Base-by-base conservation (phyloP, 768 basidiomycete genomes). In the Baorangia bicolor region DNA sequence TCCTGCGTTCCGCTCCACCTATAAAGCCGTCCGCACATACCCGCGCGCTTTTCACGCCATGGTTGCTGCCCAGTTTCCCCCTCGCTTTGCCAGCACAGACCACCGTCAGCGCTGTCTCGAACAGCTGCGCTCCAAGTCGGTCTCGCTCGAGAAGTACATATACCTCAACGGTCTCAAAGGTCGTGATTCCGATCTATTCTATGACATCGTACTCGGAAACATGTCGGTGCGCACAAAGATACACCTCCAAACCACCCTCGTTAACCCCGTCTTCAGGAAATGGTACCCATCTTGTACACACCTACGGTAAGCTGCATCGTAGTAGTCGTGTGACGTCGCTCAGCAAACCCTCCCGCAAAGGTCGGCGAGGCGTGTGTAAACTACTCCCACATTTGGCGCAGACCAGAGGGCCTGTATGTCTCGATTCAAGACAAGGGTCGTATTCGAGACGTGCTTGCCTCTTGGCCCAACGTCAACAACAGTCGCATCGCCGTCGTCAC, bases 401-500 rank as follows among this genome's bases (percentile, higher is more conserved):
- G 78, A 20, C 83, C 84, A 10, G 83, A 85, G 60, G 84, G 84
- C 4, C 61, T 81, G 57, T 81, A 82, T 63, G 75, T 92, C 61
- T 82, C 84, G 21, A 83, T 87, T 51, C 74, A 83, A 49, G 82
- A 88, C 71, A 84, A 84, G 65, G 88, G 86, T 11, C 78, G 75
- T 46, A 83, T 90, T 57, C 75, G 79, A 21, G 71, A 83, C 28
- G 75, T 88, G 38, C 75, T 90, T 27, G 69, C 75, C 10, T 72
- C 76, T 27, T 86, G 83, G 81, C 77, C 81, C 23, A 68, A 72
- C 38, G 69, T 68, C 37, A 60, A 72, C 48, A 71, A 74, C 12
- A 68, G 82, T 3, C 80, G 86, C 39, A 90, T 92, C 63, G 79
- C 85, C 38, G 89, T 92, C 56, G 88, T 92, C 51, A 91, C 89